These are phyloP conservation scores for Anthostomella pinea DNA, from an alignment of 2,329 filamentous ascomycete genomes.

Conservation along the genomic window DNA sequence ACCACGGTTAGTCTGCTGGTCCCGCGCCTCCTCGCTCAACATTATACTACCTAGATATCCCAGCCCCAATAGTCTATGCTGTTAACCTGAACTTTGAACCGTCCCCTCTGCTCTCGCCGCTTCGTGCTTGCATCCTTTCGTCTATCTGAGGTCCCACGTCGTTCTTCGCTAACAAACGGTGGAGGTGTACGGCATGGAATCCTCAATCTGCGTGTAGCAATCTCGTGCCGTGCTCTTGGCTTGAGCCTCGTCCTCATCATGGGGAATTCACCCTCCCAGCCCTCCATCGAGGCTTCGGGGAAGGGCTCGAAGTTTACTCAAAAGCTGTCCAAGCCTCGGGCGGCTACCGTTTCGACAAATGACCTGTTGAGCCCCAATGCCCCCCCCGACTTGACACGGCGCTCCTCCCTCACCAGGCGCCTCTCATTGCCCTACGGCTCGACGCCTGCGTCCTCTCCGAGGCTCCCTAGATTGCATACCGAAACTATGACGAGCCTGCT, in stretches of 20 bases:
- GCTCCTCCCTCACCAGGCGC: slow-evolving; percentile 29
- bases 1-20: too few relatives aligned
- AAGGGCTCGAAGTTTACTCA: slow-evolving; percentile 38
- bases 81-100: slow-evolving; percentile 20
- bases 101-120: slow-evolving; percentile 12
- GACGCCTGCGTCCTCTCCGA: slow-evolving; percentile 18
- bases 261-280: slow-evolving; percentile 51
- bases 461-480: slow-evolving; percentile 15
- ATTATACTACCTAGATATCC: slow-evolving; percentile 4
- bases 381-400: slow-evolving; percentile 31
- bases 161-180: slow-evolving; percentile 27
- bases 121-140: slow-evolving; percentile 12
- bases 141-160: slow-evolving; percentile 30
- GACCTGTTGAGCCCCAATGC: slow-evolving; percentile 39
- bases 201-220: slow-evolving; percentile 37
- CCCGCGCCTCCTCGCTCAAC: slow-evolving; percentile 5
- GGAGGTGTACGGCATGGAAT: slow-evolving; percentile 39
- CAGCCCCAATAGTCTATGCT: slow-evolving; percentile 14
- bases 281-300: slow-evolving; percentile 44
- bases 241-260: slow-evolving; percentile 35
- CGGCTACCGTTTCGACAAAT: slow-evolving; percentile 40
- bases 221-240: slow-evolving; percentile 30
- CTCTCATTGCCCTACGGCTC: slow-evolving; percentile 23
- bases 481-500: slow-evolving; percentile 6
- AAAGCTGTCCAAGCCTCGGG: slow-evolving; percentile 51